These are phyloP conservation scores for Rhododendron ferrugineum DNA, from an alignment of 148 eudicot species.

Conservation along the genomic window DNA sequence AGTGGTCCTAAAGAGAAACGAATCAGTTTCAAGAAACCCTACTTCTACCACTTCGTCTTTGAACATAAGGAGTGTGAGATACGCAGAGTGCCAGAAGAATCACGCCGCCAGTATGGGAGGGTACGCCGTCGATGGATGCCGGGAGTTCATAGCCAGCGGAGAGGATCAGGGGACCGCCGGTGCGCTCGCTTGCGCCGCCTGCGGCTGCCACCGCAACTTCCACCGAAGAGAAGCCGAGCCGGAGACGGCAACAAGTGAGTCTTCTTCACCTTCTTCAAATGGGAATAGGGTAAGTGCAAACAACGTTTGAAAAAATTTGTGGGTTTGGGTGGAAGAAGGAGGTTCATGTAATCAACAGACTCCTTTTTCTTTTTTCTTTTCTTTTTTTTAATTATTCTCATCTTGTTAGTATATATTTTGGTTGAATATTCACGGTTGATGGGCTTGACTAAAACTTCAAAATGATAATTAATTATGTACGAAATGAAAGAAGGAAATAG, in stretches of 20 bases:
- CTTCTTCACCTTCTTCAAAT: slow-evolving; percentile 19
- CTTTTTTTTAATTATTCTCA: not conserved
- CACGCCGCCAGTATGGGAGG: slow-evolving; percentile 73
- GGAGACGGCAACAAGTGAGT: slow-evolving; percentile 21
- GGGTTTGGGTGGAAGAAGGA: not conserved
- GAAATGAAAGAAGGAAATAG: not conserved
- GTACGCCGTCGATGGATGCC: slow-evolving; percentile 79
- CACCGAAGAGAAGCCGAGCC: slow-evolving; percentile 55
- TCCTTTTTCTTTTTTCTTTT: not conserved
- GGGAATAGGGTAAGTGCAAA: not conserved
- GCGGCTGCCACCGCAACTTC: slow-evolving; percentile 84
- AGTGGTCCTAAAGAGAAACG: slow-evolving; percentile 28
- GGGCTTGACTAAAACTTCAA: not conserved
- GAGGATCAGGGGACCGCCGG: slow-evolving; percentile 41
- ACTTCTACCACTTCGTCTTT: slow-evolving; percentile 10
- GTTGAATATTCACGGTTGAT: not conserved
- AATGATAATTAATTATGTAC: not conserved
- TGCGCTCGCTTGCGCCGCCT: slow-evolving; percentile 69
- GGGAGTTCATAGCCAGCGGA: slow-evolving; percentile 81
- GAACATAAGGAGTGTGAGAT: slow-evolving; percentile 28
- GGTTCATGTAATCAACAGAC: not conserved
- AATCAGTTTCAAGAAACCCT: slow-evolving; percentile 18
- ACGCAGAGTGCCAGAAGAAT: slow-evolving; percentile 63
- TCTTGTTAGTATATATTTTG: not conserved
- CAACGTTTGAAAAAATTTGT: not conserved